These are phyloP conservation scores for Melampsora abietis-canadensis DNA, from an alignment of 1,284 basidiomycete genomes.

Conservation along the genomic window DNA sequence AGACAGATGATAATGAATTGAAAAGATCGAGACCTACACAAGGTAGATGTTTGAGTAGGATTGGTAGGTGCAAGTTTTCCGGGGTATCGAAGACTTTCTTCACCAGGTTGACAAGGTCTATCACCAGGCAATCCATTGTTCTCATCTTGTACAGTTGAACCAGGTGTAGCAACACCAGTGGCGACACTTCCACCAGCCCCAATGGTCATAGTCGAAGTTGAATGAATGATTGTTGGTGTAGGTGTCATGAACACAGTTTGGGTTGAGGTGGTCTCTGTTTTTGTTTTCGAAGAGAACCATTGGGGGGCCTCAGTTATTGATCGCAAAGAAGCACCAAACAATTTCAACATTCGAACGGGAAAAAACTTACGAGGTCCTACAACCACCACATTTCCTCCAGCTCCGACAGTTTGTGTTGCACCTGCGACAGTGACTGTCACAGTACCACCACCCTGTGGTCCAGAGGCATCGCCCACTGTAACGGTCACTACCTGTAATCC, in stretches of 20 bases:
- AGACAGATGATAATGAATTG: not conserved
- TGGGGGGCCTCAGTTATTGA: not conserved
- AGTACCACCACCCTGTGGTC: not conserved
- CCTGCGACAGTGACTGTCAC: conserved; percentile 33
- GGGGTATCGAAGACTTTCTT: conserved; percentile 26
- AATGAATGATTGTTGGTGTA: conserved; percentile 16
- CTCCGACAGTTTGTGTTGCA: conserved; percentile 20
- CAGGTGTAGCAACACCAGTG: not conserved
- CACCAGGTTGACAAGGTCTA: conserved; percentile 26
- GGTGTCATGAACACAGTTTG: conserved; percentile 20
- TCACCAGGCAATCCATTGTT: conserved; percentile 23
- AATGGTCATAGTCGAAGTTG: conserved; percentile 24
- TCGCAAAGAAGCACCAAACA: not conserved
- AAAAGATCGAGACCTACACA: conserved; percentile 16
- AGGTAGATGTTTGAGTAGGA: conserved; percentile 37
- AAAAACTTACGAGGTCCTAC: no score
- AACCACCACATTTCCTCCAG: no score
- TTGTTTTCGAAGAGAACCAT: not conserved
- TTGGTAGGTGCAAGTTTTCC: conserved; percentile 27
- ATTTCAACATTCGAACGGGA: not conserved
- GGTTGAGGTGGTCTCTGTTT: conserved; percentile 16
- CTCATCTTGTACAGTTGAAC: conserved; percentile 6
- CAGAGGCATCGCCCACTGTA: conserved; percentile 14
- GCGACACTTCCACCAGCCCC: not conserved
- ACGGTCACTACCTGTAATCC: conserved; percentile 15